These are phyloP conservation scores for Penicillium sp. DNA, from an alignment of 2,329 filamentous ascomycete species.

Conservation along the genomic window DNA sequence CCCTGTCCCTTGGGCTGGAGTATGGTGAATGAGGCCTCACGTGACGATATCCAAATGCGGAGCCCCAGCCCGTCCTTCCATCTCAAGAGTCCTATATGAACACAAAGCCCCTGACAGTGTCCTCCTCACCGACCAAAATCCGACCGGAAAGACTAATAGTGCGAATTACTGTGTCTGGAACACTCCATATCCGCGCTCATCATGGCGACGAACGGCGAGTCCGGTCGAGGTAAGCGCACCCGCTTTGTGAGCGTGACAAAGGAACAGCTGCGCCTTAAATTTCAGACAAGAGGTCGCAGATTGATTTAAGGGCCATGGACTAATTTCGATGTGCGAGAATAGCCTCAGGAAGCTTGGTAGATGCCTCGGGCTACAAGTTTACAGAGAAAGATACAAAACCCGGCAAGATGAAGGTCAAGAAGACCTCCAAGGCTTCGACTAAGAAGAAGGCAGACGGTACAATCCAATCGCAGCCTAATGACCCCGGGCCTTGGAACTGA, in stretches of 20 bases:
- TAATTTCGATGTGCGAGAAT: background rate
- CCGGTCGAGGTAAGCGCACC: slow-evolving; percentile 33
- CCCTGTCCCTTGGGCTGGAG: background rate
- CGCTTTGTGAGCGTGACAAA: slow-evolving; percentile 7
- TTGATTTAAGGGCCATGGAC: background rate
- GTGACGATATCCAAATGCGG: slow-evolving; percentile 26
- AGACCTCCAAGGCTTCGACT: slow-evolving; percentile 33
- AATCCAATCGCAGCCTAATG: background rate
- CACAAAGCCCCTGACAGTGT: slow-evolving; percentile 3
- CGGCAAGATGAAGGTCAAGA: slow-evolving; percentile 48
- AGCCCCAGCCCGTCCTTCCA: slow-evolving; percentile 26
- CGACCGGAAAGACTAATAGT: slow-evolving; percentile 1
- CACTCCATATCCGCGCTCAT: slow-evolving; percentile 13
- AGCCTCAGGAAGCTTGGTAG: slow-evolving; percentile 40
- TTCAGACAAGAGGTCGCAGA: background rate
- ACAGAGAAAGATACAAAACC: slow-evolving; percentile 46
- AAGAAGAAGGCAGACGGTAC: slow-evolving; percentile 38
- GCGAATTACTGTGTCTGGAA: slow-evolving; percentile 2
- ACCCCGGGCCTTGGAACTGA: background rate
- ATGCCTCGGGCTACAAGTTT: slow-evolving; percentile 48
- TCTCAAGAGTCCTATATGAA: slow-evolving; percentile 11
- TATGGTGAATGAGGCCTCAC: slow-evolving; percentile 9
- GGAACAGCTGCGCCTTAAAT: background rate
- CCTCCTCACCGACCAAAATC: background rate
- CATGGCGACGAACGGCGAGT: slow-evolving; percentile 39